Evolutionary conservation across 1,139 yeast genomes (phyloP), one percentile per base, ranked within the genome.

Genomic region (Debaryomyces coudertii): DNA sequence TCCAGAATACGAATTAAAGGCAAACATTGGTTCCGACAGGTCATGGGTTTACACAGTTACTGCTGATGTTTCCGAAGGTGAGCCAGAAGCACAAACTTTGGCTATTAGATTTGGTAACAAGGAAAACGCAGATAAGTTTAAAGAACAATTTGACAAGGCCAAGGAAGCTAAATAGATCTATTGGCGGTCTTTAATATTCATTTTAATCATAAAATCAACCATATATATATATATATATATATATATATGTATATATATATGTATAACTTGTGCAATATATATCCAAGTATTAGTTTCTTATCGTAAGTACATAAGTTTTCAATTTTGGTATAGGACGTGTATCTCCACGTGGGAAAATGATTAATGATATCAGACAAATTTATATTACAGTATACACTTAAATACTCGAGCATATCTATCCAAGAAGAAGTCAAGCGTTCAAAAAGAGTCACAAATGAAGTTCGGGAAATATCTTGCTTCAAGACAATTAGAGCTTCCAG

Each of bases 21-120:
- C 97, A 60, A 93, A 93, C 65, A 93, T 93, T 53, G 99, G 99
- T 45, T 85, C 95, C 52, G 99, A 93, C 69, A 86, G 97, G 77
- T 90, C 97, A 30, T 93, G 99, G 99, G 99, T 93, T 54, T 93
- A 93, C 76, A 82, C 83, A 49, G 97, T 92, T 50, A 84, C 97
- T 47, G 97, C 96, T 37, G 99, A 93, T 68, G 81, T 93, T 48
- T 85, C 96, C 47, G 99, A 93, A 67, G 98, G 98, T 57, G 93
- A 81, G 61, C 88, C 99, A 42, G 97, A 92, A 73, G 96, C 97
- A 44, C 90, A 85, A 71, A 92, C 98, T 47, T 83, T 93, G 70
- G 99, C 99, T 54, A 92, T 93, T 60, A 86, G 99, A 72, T 93
- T 93, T 62, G 98, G 97, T 61, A 88, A 85, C 79, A 88, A 93